Conservation (phyloP, 1,139 yeast genomes). For the Diutina mesorugosa region DNA sequence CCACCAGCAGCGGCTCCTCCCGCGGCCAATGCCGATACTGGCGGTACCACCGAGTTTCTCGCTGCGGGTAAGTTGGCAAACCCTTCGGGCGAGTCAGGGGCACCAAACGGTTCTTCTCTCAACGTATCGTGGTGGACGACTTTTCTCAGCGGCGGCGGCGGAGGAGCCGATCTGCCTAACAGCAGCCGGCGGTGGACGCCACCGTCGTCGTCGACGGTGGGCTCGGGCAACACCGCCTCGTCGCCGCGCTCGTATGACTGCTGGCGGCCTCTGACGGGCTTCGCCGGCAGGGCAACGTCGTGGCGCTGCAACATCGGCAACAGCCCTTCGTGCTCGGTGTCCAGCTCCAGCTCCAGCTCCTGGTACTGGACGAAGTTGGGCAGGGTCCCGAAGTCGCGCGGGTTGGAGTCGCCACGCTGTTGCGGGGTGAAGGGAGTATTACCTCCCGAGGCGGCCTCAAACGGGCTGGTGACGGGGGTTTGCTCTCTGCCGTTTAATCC, state of each 20-base stretch:
- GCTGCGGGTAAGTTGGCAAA: background rate
- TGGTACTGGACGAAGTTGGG: background rate
- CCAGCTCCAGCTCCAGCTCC: conserved; percentile 1
- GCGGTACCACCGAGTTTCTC: background rate
- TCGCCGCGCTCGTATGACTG: background rate
- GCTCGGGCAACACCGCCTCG: background rate
- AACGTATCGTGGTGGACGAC: background rate
- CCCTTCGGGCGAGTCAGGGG: background rate
- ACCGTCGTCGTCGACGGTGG: background rate
- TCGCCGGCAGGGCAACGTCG: background rate
- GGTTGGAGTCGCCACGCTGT: background rate
- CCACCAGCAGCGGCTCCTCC: background rate
- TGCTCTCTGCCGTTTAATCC: background rate
- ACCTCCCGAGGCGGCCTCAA: background rate
- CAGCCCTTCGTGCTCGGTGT: background rate
- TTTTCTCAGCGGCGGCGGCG: conserved; percentile 1
- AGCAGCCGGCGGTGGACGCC: background rate
- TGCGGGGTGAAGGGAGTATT: background rate
- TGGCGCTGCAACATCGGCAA: conserved; percentile 1
- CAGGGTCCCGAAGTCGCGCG: background rate
- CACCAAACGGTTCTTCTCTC: background rate
- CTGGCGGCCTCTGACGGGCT: background rate
- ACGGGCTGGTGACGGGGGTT: background rate
- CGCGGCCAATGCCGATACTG: background rate
- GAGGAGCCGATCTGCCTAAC: background rate